phyloP scores from a whole-genome alignment of 495 filamentous ascomycete species.

The Glarea lozoyensis region DNA sequence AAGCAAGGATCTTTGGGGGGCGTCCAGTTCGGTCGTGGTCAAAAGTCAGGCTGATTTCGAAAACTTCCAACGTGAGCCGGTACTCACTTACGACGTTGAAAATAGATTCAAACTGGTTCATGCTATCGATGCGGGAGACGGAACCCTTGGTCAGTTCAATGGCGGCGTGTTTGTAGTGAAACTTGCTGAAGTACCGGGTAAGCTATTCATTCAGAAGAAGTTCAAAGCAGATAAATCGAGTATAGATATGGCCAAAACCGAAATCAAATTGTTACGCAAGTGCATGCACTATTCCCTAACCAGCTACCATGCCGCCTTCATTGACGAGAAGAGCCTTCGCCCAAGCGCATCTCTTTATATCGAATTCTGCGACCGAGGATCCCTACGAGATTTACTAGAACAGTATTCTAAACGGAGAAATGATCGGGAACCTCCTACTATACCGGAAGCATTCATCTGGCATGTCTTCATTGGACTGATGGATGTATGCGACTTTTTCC shows the following conservation, averaged over 20 bases:
- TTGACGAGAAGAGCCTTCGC: not conserved
- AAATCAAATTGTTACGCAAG: conserved; percentile 18
- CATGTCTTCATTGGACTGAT: conserved; percentile 22
- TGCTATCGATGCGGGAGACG: conserved; percentile 14
- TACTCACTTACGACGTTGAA: conserved; percentile 2
- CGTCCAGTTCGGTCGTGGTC: too few relatives aligned
- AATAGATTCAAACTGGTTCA: conserved; percentile 12
- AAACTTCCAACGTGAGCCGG: not conserved
- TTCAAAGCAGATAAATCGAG: conserved; percentile 6
- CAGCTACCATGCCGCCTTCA: conserved; percentile 13
- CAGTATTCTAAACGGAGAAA: not conserved
- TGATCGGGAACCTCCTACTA: not conserved
- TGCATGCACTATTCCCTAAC: conserved; percentile 14
- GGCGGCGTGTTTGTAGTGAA: conserved; percentile 20
- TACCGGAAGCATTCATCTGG: conserved; percentile 26
- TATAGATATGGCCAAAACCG: conserved; percentile 3
- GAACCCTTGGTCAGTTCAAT: conserved; percentile 17
- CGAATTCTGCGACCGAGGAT: conserved; percentile 22
- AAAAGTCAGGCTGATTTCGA: not conserved
- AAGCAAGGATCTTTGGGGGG: too few relatives aligned
- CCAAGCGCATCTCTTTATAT: conserved; percentile 14
- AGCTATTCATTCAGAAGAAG: conserved; percentile 17
- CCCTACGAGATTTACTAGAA: conserved; percentile 12
- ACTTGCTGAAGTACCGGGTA: not conserved
- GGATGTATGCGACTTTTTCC: too few relatives aligned